phyloP scores from a whole-genome alignment of 495 filamentous ascomycete genomes.

The Annulohypoxylon nitens region DNA sequence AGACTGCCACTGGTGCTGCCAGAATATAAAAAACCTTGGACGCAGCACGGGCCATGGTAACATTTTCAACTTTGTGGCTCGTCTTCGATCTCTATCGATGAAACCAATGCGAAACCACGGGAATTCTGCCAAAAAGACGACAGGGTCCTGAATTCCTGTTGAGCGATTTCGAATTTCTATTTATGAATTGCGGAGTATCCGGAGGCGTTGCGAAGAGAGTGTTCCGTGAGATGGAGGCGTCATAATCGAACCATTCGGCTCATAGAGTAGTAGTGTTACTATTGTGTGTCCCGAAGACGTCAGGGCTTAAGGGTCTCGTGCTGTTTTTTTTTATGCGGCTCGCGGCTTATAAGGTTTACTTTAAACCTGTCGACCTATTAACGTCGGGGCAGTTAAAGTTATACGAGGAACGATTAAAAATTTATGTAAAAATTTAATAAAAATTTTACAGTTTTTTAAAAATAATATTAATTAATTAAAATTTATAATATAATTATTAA shows the following conservation, averaged over 20 bases:
- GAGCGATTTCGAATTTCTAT: conserved; percentile 20
- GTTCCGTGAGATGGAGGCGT: conserved; percentile 21
- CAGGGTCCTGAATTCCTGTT: conserved; percentile 15
- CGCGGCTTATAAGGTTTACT: not conserved
- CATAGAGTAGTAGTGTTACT: conserved; percentile 18
- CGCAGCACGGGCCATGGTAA: conserved; percentile 20
- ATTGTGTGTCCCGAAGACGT: conserved; percentile 18
- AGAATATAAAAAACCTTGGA: conserved; percentile 10
- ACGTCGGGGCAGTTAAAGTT: not conserved
- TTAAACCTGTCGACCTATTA: not conserved
- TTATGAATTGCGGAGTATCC: conserved; percentile 24
- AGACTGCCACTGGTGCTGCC: not conserved
- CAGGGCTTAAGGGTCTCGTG: conserved; percentile 12
- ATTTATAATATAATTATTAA: too few species aligned
- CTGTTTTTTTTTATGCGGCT: conserved; percentile 5
- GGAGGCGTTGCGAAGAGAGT: conserved; percentile 22
- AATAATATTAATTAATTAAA: too few species aligned
- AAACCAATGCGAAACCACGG: conserved; percentile 47
- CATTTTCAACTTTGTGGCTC: conserved; percentile 15
- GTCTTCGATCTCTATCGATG: conserved; percentile 27
- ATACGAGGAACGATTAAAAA: not conserved
- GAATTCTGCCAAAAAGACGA: conserved; percentile 34
- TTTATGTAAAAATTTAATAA: not conserved
- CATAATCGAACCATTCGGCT: conserved; percentile 43
- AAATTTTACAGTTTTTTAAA: too few species aligned